These are phyloP conservation scores for Corymbia citriodora DNA, from an alignment of 441 rosid genomes.

Conservation along the genomic window DNA sequence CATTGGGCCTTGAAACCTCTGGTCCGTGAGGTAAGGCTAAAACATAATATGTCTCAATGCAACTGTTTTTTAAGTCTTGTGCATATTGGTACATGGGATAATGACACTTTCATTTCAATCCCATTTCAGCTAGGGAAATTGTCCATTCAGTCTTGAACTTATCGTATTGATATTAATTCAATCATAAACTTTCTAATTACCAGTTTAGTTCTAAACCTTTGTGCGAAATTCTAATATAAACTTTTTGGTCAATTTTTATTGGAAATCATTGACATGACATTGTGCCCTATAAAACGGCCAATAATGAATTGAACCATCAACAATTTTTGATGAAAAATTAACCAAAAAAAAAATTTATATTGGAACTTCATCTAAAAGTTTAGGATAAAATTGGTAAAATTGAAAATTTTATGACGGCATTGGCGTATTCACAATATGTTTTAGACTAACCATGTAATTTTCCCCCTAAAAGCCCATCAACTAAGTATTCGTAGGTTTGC, in stretches of 20 bases:
- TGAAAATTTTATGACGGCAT: rapidly evolving
- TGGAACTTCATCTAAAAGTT: background rate
- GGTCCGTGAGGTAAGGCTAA: background rate
- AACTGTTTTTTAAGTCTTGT: background rate
- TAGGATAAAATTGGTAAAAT: background rate
- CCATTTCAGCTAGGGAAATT: background rate
- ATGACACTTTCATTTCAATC: background rate
- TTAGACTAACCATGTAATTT: background rate
- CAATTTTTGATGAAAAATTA: background rate
- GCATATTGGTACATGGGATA: background rate
- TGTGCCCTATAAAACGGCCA: rapidly evolving
- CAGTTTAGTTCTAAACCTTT: rapidly evolving
- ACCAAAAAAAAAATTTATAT: too few relatives aligned
- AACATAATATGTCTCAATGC: background rate
- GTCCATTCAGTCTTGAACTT: rapidly evolving
- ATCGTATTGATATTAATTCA: background rate
- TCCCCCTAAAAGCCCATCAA: background rate
- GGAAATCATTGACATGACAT: rapidly evolving
- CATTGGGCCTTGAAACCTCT: background rate
- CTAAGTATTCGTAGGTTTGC: background rate
- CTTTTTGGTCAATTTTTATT: rapidly evolving
- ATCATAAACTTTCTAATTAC: rapidly evolving
- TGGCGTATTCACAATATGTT: rapidly evolving
- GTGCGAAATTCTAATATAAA: rapidly evolving
- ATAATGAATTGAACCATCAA: background rate